Base-by-base conservation (phyloP, 176 grass and related monocot species). In the Musa itinerans region DNA sequence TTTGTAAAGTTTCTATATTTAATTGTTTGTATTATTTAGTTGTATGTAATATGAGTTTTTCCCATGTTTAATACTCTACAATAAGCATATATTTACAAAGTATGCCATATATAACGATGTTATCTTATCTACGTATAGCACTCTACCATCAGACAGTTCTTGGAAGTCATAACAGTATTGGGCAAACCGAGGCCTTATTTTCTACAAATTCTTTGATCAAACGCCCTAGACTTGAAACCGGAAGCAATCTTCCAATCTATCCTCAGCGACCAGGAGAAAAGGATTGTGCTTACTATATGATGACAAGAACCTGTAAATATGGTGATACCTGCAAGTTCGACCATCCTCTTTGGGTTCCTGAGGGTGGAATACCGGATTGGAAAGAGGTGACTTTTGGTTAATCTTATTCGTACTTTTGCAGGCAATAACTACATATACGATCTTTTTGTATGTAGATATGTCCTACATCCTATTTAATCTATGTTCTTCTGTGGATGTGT, bases 241-340 rank as follows among this genome's bases (percentile, higher is more conserved):
- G 59, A 82, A 91, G 88, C 90, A 87, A 82, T 78, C 81, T 99
- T 89, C 87, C 96, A 82, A 84, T 89, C 77, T 92, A 92, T 82
- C 91, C 89, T 22, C 90, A 89, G 52, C 84, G 91, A 52, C 91
- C 86, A 16, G 91, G 90, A 79, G 81, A 76, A 80, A 92, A 86
- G 86, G 78, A 87, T 71, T 99, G 95, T 89, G 91, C 86, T 58
- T 88, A 89, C 85, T 99, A 99, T 94, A 95, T 99, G 96, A 85
- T 83, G 86, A 99, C 76, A 64, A 85, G 88, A 81, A 89, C 88
- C 68, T 99, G 95, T 92, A 89, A 79, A 53, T 95, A 71, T 84
- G 91, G 86, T 91, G 91, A 78, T 26, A 57, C 83, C 50, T 99
- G 96, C 90, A 99, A 77, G 79, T 95, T 92, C 74, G 88, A 99